Evolutionary conservation across 2,329 filamentous ascomycete genomes (phyloP).

Genomic region (Dendrostoma leiphaemia): DNA sequence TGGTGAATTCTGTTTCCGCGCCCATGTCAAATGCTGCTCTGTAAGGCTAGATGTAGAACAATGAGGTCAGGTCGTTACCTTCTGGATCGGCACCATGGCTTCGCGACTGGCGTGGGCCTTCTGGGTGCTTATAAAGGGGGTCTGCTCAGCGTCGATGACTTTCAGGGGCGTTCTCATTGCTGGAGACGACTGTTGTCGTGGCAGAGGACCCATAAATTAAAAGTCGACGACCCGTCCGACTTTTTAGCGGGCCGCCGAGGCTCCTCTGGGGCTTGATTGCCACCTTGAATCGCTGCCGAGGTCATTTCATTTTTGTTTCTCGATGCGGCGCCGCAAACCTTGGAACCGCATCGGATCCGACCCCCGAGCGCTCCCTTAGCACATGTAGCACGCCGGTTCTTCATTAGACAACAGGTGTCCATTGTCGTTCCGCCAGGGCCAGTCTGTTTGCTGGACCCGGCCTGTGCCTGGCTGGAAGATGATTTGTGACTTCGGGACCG

Average conservation of each 20-base stretch:
- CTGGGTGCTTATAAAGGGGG: conserved; percentile 1
- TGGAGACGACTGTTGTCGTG: not conserved
- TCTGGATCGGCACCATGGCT: not conserved
- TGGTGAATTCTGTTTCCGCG: conserved; percentile 26
- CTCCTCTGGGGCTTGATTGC: conserved; percentile 2
- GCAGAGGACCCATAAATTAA: conserved; percentile 12
- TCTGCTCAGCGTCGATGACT: not conserved
- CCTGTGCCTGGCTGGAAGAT: no score
- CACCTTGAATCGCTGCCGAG: conserved; percentile 8
- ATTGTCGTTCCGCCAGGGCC: no score
- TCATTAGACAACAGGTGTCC: no score
- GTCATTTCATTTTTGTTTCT: not conserved
- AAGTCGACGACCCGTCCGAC: not conserved
- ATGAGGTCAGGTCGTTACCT: not conserved
- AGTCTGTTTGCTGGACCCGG: no score
- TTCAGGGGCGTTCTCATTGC: conserved; percentile 2
- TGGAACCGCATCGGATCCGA: no score
- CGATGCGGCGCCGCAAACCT: not conserved
- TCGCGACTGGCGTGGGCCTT: not conserved
- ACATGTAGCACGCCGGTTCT: no score
- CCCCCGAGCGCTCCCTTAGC: not conserved
- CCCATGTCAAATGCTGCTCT: conserved; percentile 14
- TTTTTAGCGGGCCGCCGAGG: conserved; percentile 14
- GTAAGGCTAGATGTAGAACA: not conserved
- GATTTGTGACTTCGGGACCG: no score